phyloP scores from a whole-genome alignment of 331 rosid species.

The Malus hybrid region DNA sequence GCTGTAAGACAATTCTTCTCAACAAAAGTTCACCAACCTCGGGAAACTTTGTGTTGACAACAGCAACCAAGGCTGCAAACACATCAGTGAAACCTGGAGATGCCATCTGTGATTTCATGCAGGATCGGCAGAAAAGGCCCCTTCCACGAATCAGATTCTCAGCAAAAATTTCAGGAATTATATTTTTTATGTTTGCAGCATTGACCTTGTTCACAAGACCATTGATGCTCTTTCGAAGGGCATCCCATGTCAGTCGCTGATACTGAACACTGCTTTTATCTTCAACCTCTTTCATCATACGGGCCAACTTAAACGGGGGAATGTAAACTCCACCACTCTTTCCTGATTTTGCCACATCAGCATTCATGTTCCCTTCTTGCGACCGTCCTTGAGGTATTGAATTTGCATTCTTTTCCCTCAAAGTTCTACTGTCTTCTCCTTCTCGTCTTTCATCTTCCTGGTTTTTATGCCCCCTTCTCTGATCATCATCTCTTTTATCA shows the following conservation, averaged over 20 bases:
- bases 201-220: conserved; percentile 94
- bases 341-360: conserved; percentile 49
- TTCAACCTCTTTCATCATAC: conserved; percentile 84
- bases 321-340: conserved; percentile 91
- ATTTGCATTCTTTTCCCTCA: conserved; percentile 16
- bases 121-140: conserved; percentile 89
- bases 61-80: conserved; percentile 85
- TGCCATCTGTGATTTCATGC: conserved; percentile 97
- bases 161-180: conserved; percentile 65
- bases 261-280: conserved; percentile 81
- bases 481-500: conserved; percentile 16
- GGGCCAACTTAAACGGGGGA: conserved; percentile 88
- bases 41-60: conserved; percentile 88
- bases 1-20: conserved; percentile 85
- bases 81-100: conserved; percentile 88
- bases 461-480: conserved; percentile 4
- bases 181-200: conserved; percentile 75
- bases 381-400: conserved; percentile 22
- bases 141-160: conserved; percentile 90
- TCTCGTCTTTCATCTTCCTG: conserved; percentile 17
- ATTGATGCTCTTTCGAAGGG: conserved; percentile 86
- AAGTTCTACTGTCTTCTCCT: conserved; percentile 6
- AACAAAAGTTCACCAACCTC: conserved; percentile 83
- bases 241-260: conserved; percentile 91
- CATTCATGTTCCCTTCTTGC: conserved; percentile 29